These are phyloP conservation scores for Cyberlindnera petersonii DNA, from an alignment of 805 yeast genomes.

Conservation along the genomic window DNA sequence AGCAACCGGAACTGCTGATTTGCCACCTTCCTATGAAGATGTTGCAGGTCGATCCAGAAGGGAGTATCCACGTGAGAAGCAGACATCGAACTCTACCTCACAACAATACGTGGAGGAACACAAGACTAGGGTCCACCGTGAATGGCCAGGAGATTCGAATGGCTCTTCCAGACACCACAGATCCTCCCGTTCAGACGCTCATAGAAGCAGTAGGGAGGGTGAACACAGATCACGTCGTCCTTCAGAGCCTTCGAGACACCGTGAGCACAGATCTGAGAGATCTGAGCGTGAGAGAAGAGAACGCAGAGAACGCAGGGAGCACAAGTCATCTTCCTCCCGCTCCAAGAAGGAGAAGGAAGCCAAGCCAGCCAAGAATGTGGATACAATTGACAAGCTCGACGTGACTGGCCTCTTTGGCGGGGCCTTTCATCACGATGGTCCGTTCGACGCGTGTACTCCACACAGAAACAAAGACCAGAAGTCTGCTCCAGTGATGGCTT, in stretches of 20 bases:
- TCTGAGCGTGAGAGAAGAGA: constrained; percentile 2
- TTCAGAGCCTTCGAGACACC: constrained; percentile 8
- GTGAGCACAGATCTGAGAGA: constrained; percentile 15
- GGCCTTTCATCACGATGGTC: constrained; percentile 98
- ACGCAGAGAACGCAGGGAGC: constrained; percentile 13
- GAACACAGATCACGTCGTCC: constrained; percentile 19
- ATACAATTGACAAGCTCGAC: constrained; percentile 91
- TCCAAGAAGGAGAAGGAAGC: constrained; percentile 35
- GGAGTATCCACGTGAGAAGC: constrained; percentile 56
- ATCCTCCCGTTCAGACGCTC: constrained; percentile 1
- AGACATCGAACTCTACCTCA: constrained; percentile 14
- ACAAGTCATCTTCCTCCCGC: constrained; percentile 7
- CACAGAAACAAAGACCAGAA: constrained; percentile 77
- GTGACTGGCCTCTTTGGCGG: constrained; percentile 94
- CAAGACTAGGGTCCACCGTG: constrained; percentile 20
- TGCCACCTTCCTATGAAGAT: constrained; percentile 71
- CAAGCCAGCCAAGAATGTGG: constrained; percentile 69
- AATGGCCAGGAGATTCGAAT: constrained; percentile 14
- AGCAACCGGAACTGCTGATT: constrained; percentile 16
- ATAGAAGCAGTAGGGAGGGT: constrained; percentile 12
- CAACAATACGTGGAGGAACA: constrained; percentile 16
- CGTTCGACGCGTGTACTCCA: constrained; percentile 97
- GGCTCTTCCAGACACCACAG: background rate
- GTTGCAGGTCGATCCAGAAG: constrained; percentile 47
- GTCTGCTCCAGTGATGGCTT: constrained; percentile 91